A percentile compares a stretch with the other conserved stretches of the same genome.
Conservation (phyloP, 495 filamentous ascomycete species). For the Penicillium diatomitis region DNA sequence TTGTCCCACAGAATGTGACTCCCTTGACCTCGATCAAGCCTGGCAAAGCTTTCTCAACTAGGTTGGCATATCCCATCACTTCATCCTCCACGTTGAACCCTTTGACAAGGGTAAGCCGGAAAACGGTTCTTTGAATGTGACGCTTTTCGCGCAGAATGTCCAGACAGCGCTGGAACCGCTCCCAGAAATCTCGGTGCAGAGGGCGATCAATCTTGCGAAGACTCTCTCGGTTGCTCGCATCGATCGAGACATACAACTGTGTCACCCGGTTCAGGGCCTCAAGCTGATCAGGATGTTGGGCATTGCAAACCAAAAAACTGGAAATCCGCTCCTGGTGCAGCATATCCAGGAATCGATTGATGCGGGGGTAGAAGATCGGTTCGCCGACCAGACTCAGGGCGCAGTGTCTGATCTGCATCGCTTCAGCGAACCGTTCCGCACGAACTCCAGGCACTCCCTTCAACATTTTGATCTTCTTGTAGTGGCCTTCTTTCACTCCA, state of each 20-base stretch:
- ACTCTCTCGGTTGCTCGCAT: slow-evolving; percentile 83
- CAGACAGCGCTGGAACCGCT: slow-evolving; percentile 81
- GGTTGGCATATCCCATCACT: slow-evolving; percentile 78
- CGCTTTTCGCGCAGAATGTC: slow-evolving; percentile 80
- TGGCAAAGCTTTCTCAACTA: slow-evolving; percentile 74
- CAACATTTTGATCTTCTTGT: slow-evolving; percentile 96
- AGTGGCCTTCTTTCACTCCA: slow-evolving; percentile 84
- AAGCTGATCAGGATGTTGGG: slow-evolving; percentile 92
- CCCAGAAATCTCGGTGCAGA: slow-evolving; percentile 94
- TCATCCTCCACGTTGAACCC: slow-evolving; percentile 95
- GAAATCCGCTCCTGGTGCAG: slow-evolving; percentile 81
- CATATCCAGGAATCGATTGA: slow-evolving; percentile 79
- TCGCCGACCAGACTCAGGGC: slow-evolving; percentile 87
- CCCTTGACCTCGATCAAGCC: slow-evolving; percentile 94
- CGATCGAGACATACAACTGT: slow-evolving; percentile 91
- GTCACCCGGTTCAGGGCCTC: slow-evolving; percentile 73
- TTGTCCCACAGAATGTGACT: slow-evolving; percentile 92
- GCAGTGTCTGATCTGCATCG: slow-evolving; percentile 87
- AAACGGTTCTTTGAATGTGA: slow-evolving; percentile 80
- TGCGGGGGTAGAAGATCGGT: slow-evolving; percentile 95
- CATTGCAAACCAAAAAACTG: slow-evolving; percentile 93
- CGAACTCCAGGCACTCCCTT: slow-evolving; percentile 86
- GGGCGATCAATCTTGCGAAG: slow-evolving; percentile 82
- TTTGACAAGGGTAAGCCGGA: slow-evolving; percentile 91
- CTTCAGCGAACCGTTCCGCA: slow-evolving; percentile 84